Conservation (phyloP, 805 yeast species). For the Maudiozyma turicensis region DNA sequence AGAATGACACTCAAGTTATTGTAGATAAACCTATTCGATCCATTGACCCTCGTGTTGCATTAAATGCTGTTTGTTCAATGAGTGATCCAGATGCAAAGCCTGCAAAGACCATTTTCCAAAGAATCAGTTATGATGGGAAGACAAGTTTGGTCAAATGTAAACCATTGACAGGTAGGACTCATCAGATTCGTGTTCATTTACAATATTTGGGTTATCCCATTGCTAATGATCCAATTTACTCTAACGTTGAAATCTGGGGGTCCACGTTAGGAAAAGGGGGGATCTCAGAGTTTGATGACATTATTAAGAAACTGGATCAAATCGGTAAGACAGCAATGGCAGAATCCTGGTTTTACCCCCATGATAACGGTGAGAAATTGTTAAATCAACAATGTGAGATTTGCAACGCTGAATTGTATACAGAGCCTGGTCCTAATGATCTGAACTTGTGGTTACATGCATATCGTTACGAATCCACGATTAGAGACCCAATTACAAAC, state of each 20-base stretch:
- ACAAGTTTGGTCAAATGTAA: slow-evolving; percentile 63
- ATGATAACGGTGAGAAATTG: slow-evolving; percentile 56
- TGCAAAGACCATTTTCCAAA: slow-evolving; percentile 61
- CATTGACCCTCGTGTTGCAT: slow-evolving; percentile 61
- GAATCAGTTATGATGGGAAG: slow-evolving; percentile 59
- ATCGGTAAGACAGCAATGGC: slow-evolving; percentile 66
- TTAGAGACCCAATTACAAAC: slow-evolving; percentile 19
- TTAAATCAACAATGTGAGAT: slow-evolving; percentile 48
- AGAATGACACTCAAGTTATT: slow-evolving; percentile 23
- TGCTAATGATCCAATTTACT: slow-evolving; percentile 85
- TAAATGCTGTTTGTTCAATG: slow-evolving; percentile 42
- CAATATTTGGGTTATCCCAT: slow-evolving; percentile 86
- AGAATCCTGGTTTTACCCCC: slow-evolving; percentile 55
- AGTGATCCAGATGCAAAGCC: slow-evolving; percentile 38
- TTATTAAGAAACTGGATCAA: slow-evolving; percentile 42
- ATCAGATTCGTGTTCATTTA: slow-evolving; percentile 88
- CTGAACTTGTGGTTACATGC: slow-evolving; percentile 90
- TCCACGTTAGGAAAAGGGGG: slow-evolving; percentile 53
- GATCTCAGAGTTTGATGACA: slow-evolving; percentile 38
- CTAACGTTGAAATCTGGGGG: slow-evolving; percentile 79
- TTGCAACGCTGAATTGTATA: slow-evolving; percentile 62
- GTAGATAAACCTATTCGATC: slow-evolving; percentile 66
- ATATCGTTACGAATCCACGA: slow-evolving; percentile 55
- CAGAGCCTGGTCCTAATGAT: slow-evolving; percentile 86
- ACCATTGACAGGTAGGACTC: slow-evolving; percentile 90